A percentile compares a stretch with the other conserved stretches of the same genome.
Conservation (phyloP, 192 early-diverging fungal genomes). For the Podila epicladia region DNA sequence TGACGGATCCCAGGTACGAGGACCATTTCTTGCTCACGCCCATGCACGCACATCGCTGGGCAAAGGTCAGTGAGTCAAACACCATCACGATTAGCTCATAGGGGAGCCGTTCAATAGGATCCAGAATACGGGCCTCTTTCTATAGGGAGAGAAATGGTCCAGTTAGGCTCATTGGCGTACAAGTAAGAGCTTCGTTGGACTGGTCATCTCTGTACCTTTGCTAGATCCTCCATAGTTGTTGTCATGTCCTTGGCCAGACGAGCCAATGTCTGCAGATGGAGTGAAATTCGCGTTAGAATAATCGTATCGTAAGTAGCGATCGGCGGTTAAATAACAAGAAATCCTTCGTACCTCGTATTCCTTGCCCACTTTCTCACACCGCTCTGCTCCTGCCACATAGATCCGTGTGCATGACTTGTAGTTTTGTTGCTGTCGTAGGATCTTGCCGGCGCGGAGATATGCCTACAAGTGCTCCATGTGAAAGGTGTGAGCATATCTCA, state of each 20-base stretch:
- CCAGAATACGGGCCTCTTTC: slow-evolving; percentile 26
- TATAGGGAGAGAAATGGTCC: not conserved
- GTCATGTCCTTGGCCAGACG: slow-evolving; percentile 25
- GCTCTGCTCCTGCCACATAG: slow-evolving; percentile 32
- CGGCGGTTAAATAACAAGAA: not conserved
- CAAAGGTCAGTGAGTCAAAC: slow-evolving; percentile 26
- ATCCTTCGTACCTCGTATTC: slow-evolving; percentile 27
- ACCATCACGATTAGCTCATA: slow-evolving; percentile 31
- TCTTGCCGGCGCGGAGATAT: slow-evolving; percentile 39
- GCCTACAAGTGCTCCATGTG: slow-evolving; percentile 5
- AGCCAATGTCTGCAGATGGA: slow-evolving; percentile 12
- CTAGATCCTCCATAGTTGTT: slow-evolving; percentile 10
- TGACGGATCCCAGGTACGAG: slow-evolving; percentile 19
- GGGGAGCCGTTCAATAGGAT: slow-evolving; percentile 39
- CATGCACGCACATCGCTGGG: slow-evolving; percentile 25
- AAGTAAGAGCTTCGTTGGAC: not conserved
- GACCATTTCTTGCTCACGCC: slow-evolving; percentile 43
- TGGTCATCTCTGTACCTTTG: slow-evolving; percentile 19
- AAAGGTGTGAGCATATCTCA: not conserved
- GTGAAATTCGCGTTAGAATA: not conserved
- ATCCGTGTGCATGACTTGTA: slow-evolving; percentile 24
- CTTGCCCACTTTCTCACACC: slow-evolving; percentile 22
- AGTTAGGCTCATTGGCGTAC: not conserved
- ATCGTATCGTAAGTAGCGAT: not conserved
- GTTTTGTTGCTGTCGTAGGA: slow-evolving; percentile 31